These are phyloP conservation scores for Gynostemma pentaphyllum DNA, from an alignment of 306 rosid genomes.

Conservation along the genomic window DNA sequence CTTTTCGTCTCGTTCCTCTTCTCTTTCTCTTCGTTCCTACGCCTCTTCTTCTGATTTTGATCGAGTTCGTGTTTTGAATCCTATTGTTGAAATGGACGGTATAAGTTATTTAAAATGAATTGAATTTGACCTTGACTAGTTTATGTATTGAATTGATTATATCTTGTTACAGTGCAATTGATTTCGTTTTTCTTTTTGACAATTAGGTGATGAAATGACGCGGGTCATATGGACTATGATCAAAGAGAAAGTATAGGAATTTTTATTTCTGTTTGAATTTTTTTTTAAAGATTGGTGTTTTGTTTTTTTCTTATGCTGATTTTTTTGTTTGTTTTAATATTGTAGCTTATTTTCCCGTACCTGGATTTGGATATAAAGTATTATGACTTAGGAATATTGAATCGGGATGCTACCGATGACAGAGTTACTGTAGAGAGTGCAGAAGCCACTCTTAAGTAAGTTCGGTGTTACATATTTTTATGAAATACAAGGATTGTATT, in stretches of 20 bases:
- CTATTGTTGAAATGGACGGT: constrained; percentile 98
- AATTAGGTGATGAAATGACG: constrained; percentile 89
- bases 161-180: not conserved
- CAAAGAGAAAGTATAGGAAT: constrained; percentile 53
- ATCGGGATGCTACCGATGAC: constrained; percentile 84
- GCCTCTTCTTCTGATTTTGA: constrained; percentile 35
- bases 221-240: constrained; percentile 83
- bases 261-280: not conserved
- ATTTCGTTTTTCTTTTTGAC: not conserved
- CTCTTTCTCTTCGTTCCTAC: constrained; percentile 51
- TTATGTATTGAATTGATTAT: not conserved
- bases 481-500: not conserved
- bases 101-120: too few species aligned
- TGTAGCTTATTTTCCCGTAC: constrained; percentile 87
- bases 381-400: constrained; percentile 74
- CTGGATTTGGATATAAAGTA: constrained; percentile 84
- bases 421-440: constrained; percentile 86
- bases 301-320: not conserved
- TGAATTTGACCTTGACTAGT: not conserved
- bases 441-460: constrained; percentile 83
- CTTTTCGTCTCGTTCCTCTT: constrained; percentile 24
- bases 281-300: not conserved
- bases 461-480: not conserved
- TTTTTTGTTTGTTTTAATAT: constrained; percentile 1
- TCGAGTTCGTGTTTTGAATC: constrained; percentile 54